Percentiles rank a stretch among this genome's conserved stretches.
Conservation (phyloP, 2,329 filamentous ascomycete species). For the Chalaropsis ovoidea region DNA sequence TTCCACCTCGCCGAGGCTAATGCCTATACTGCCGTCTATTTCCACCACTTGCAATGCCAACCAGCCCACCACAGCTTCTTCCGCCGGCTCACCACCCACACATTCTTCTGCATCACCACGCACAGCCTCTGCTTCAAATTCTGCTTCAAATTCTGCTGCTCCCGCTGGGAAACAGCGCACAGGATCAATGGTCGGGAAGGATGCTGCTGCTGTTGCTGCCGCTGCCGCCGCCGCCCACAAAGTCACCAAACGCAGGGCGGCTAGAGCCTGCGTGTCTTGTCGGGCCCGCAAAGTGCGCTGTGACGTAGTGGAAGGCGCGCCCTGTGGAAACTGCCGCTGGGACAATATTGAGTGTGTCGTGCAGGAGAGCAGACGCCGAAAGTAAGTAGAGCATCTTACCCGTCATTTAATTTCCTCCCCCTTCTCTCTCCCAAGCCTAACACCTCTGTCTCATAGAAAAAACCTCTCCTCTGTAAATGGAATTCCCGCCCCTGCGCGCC, state of each 20-base stretch:
- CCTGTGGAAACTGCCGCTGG: slow-evolving; percentile 78
- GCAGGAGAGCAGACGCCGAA: slow-evolving; percentile 74
- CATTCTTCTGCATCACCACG: background rate
- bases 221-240: slow-evolving; percentile 36
- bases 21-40: background rate
- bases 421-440: slow-evolving; percentile 6
- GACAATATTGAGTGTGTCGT: slow-evolving; percentile 69
- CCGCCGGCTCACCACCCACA: background rate
- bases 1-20: background rate
- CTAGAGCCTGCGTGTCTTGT: slow-evolving; percentile 82
- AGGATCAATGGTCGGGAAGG: slow-evolving; percentile 28
- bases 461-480: slow-evolving; percentile 18
- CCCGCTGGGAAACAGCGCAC: slow-evolving; percentile 16
- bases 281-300: slow-evolving; percentile 83
- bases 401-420: slow-evolving; percentile 13
- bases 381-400: slow-evolving; percentile 48
- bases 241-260: slow-evolving; percentile 68
- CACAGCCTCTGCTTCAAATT: background rate
- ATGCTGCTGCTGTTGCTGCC: slow-evolving; percentile 30
- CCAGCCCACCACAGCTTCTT: background rate
- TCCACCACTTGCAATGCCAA: background rate
- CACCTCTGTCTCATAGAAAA: slow-evolving; percentile 8
- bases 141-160: background rate
- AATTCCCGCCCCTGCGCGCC: slow-evolving; percentile 13
- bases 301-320: slow-evolving; percentile 80